Conservation (phyloP, 345 rosid genomes). For the Tarenaya hassleriana region DNA sequence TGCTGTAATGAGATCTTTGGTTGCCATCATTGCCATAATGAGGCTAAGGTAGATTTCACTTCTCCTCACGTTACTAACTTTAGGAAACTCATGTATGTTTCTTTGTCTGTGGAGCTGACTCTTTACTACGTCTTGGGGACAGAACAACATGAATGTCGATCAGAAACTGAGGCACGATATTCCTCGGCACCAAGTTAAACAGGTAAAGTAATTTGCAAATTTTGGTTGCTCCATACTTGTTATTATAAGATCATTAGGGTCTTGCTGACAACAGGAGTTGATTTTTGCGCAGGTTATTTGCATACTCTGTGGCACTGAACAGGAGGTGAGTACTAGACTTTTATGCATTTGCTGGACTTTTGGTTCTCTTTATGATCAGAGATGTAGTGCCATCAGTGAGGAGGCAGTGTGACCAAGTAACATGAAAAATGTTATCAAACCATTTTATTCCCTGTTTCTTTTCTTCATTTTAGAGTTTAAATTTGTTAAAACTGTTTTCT, state of each 20-base stretch:
- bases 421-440: not conserved
- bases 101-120: no score
- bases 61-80: not conserved
- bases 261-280: constrained; percentile 5
- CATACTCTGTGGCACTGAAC: constrained; percentile 78
- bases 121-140: constrained; percentile 20
- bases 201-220: constrained; percentile 33
- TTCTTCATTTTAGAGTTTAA: no score
- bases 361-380: not conserved
- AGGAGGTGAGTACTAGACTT: constrained; percentile 47
- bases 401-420: not conserved
- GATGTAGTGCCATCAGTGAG: not conserved
- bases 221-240: not conserved
- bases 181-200: constrained; percentile 63
- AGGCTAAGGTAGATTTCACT: constrained; percentile 37
- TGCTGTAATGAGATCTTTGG: constrained; percentile 75
- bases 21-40: constrained; percentile 90
- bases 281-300: constrained; percentile 49
- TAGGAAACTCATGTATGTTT: constrained; percentile 2
- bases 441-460: not conserved
- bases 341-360: constrained; percentile 7
- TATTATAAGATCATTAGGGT: not conserved
- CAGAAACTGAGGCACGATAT: constrained; percentile 65
- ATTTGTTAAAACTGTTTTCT: constrained; percentile 3
- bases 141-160: constrained; percentile 62